phyloP scores from a whole-genome alignment of 208 protist genomes.

The Herpetomonas tarakana region DNA sequence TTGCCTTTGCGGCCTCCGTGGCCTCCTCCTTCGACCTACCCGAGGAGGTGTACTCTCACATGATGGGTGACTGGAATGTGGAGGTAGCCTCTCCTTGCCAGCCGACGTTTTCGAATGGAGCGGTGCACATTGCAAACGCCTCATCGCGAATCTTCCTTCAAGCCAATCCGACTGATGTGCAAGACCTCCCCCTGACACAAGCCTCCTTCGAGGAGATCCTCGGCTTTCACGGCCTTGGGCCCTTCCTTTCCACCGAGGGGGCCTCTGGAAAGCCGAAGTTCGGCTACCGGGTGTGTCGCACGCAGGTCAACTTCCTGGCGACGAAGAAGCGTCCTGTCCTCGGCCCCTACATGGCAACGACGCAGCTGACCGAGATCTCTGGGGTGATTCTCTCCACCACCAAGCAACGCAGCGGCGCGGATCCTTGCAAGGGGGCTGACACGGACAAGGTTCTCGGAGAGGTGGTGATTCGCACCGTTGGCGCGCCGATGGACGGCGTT shows the following conservation, averaged over 20 bases:
- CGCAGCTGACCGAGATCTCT: constrained; percentile 36
- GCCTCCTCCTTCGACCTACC: not conserved
- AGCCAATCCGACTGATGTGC: too few species aligned
- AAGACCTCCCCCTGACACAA: too few species aligned
- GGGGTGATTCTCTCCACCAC: constrained; percentile 19
- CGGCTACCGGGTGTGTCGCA: constrained; percentile 39
- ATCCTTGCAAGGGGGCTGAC: constrained; percentile 16
- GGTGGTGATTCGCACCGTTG: constrained; percentile 35
- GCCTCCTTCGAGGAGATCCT: too few species aligned
- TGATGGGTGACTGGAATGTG: constrained; percentile 56
- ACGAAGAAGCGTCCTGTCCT: constrained; percentile 38
- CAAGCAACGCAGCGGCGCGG: not conserved
- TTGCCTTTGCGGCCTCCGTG: too few species aligned
- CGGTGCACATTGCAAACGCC: not conserved
- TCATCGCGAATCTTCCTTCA: too few species aligned
- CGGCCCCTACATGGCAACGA: constrained; percentile 32
- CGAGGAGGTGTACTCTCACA: constrained; percentile 8
- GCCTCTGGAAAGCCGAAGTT: constrained; percentile 5
- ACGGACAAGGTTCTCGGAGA: constrained; percentile 21
- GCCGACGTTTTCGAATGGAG: not conserved
- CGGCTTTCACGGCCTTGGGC: constrained; percentile 25
- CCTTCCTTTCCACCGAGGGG: constrained; percentile 22
- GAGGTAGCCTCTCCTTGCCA: constrained; percentile 49
- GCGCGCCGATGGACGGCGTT: constrained; percentile 13
- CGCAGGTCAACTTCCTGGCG: constrained; percentile 37